Percentiles rank a stretch among this genome's conserved stretches.
Conservation (phyloP, 208 protist genomes). For the Endotrypanum monterogeii region DNA sequence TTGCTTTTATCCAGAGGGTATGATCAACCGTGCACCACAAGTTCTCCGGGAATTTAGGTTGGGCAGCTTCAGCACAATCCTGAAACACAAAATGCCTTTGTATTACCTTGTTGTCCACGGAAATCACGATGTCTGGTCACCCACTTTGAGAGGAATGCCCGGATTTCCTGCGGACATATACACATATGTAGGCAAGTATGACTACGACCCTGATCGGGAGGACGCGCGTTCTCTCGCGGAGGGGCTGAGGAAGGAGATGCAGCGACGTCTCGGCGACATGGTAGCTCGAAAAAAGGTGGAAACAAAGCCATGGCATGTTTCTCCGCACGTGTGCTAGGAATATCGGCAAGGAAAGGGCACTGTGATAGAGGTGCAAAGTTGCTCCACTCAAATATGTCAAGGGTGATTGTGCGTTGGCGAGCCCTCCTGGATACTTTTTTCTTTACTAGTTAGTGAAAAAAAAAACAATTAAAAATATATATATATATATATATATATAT, state of each 20-base stretch:
- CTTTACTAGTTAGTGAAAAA: too few relatives aligned
- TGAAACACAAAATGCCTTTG: constrained; percentile 45
- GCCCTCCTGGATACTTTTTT: neutral
- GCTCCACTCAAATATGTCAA: too few relatives aligned
- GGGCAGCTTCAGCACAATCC: constrained; percentile 58
- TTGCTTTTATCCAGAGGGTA: constrained; percentile 62
- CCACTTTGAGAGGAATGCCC: constrained; percentile 40
- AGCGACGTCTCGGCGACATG: constrained; percentile 59
- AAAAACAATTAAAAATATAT: too few relatives aligned
- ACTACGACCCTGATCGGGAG: constrained; percentile 41
- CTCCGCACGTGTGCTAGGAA: constrained; percentile 6
- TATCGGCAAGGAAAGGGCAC: neutral
- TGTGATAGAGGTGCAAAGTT: too few relatives aligned
- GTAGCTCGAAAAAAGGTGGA: constrained; percentile 39
- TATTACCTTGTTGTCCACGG: constrained; percentile 54
- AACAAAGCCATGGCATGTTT: constrained; percentile 43
- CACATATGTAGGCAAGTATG: constrained; percentile 53
- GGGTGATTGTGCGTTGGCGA: neutral
- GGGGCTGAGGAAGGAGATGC: constrained; percentile 59
- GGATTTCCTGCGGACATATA: constrained; percentile 73
- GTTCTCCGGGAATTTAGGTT: constrained; percentile 52
- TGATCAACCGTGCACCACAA: constrained; percentile 55
- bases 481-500: too few relatives aligned
- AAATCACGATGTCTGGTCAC: constrained; percentile 68
- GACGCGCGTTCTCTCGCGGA: constrained; percentile 45